phyloP scores from a whole-genome alignment of 495 filamentous ascomycete species.

The Penicillium psychrofluorescens region DNA sequence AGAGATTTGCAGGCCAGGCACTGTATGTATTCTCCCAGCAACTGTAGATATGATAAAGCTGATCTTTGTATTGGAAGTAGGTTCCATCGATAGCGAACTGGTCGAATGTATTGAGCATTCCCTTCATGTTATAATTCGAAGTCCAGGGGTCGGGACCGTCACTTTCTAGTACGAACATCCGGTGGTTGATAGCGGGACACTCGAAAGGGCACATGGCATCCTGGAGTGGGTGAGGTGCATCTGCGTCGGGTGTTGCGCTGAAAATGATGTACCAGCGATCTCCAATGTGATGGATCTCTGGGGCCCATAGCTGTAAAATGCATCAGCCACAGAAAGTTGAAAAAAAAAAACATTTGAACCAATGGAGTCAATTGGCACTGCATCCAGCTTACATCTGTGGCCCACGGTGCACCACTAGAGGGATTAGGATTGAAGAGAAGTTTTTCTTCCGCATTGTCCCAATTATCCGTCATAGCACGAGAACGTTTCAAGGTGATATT shows the following conservation, averaged over 20 bases:
- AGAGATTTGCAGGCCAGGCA: slow-evolving; percentile 44
- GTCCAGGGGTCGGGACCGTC: slow-evolving; percentile 33
- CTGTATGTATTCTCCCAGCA: slow-evolving; percentile 41
- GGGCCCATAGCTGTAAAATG: slow-evolving; percentile 41
- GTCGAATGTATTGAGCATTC: slow-evolving; percentile 41
- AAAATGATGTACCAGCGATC: slow-evolving; percentile 46
- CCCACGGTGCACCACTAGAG: slow-evolving; percentile 27
- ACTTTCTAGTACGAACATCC: slow-evolving; percentile 43
- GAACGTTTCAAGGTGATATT: slow-evolving; percentile 26
- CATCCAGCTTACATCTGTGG: slow-evolving; percentile 11
- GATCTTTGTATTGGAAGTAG: slow-evolving; percentile 32
- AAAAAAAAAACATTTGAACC: too few relatives aligned
- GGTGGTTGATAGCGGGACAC: slow-evolving; percentile 39
- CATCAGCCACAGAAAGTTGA: slow-evolving; percentile 5
- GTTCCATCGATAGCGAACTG: slow-evolving; percentile 48
- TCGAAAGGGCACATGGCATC: slow-evolving; percentile 21
- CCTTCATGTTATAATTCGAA: slow-evolving; percentile 30
- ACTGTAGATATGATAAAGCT: slow-evolving; percentile 43
- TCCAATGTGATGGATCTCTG: slow-evolving; percentile 39
- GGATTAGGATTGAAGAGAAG: slow-evolving; percentile 27
- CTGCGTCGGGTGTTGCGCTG: slow-evolving; percentile 37
- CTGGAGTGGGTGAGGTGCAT: slow-evolving; percentile 29
- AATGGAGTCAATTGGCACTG: too few relatives aligned
- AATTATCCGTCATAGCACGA: slow-evolving; percentile 17
- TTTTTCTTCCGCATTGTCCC: slow-evolving; percentile 28